Evolutionary conservation across 2,329 filamentous ascomycete genomes (phyloP), one percentile per base, ranked within the genome.

Genomic region (Dactylellina leptospora): DNA sequence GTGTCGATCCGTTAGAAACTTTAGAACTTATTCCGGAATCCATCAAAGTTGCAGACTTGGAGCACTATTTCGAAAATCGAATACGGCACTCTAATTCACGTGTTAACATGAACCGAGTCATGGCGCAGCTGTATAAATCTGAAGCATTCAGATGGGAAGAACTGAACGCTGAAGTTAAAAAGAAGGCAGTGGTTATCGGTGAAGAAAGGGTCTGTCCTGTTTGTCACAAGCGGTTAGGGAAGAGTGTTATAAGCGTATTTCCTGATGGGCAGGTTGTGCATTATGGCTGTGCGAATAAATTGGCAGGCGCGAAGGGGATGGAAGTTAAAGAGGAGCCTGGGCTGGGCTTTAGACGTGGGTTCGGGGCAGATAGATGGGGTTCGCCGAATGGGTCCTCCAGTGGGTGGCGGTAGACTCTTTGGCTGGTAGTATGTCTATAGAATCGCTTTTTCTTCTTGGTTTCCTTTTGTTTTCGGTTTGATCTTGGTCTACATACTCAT

Each of bases 141-240:
- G 88, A 93, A 78, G 87, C 91, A 22, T 87, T 93, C n/a, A 86
- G 87, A 36, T 87, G 96, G 75, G 87, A 89, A 4, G 83, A 85
- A 27, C 81, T 97, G 55, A 81, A 91, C 47, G 83, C 97, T 0
- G 93, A 83, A 0, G 85, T 85, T 1, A 81, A 86, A 76, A 88
- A 86, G 76, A 81, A 86, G 36, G 85, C 91, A 75, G 92, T 97
- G 9, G 86, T 92, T 18, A 88, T 99, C 55, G 87, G 86, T 8
- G 93, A 99, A 77, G 93, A 97, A 78, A 84, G 91, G 55, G 89
- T 96, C 60, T 99, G 95, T 79, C 88, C 90, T 10, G 91, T 96
- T 13, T 99, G 95, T 79, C 90, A 96, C 80, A 97, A 97, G 83
- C 84, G 95, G 75, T 85, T 99, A 75, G 93, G 93, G 0, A 90